Evolutionary conservation across 2,329 filamentous ascomycete species (phyloP).

Genomic region (Pyrenophora graminea): DNA sequence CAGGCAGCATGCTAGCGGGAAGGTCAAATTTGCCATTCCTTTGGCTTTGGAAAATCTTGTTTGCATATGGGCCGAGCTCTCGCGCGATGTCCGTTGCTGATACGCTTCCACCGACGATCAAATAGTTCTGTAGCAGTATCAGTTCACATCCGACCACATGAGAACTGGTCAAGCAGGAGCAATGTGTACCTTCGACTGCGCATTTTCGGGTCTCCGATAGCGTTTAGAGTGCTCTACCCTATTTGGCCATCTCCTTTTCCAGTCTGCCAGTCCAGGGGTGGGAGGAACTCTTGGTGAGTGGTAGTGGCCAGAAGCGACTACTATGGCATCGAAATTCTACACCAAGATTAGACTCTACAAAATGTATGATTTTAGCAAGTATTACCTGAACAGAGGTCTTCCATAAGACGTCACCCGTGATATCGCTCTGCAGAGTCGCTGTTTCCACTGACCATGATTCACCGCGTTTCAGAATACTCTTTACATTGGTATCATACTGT

Average conservation of each 20-base stretch:
- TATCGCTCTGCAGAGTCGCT: constrained; percentile 45
- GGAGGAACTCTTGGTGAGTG: constrained; percentile 56
- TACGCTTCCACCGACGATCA: constrained; percentile 61
- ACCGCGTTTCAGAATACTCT: constrained; percentile 53
- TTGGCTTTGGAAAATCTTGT: constrained; percentile 59
- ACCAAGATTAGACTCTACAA: not conserved
- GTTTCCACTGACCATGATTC: constrained; percentile 59
- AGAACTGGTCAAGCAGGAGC: no score
- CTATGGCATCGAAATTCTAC: constrained; percentile 55
- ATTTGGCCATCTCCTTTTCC: constrained; percentile 53
- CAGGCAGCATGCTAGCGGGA: constrained; percentile 58
- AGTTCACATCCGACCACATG: not conserved
- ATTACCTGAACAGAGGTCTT: constrained; percentile 7
- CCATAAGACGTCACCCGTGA: constrained; percentile 15
- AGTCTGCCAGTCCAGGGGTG: constrained; percentile 53
- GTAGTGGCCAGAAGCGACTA: constrained; percentile 61
- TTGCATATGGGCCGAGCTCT: constrained; percentile 54
- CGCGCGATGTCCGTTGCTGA: constrained; percentile 60
- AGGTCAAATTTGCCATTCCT: constrained; percentile 66
- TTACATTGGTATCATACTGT: constrained; percentile 64
- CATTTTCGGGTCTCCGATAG: constrained; percentile 53
- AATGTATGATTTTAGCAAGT: fast-evolving
- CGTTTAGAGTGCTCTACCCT: constrained; percentile 57
- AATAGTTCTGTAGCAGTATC: constrained; percentile 47
- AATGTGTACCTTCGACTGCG: constrained; percentile 54